phyloP scores from a whole-genome alignment of 208 protist genomes.

The Acanthamoeba sp. region DNA sequence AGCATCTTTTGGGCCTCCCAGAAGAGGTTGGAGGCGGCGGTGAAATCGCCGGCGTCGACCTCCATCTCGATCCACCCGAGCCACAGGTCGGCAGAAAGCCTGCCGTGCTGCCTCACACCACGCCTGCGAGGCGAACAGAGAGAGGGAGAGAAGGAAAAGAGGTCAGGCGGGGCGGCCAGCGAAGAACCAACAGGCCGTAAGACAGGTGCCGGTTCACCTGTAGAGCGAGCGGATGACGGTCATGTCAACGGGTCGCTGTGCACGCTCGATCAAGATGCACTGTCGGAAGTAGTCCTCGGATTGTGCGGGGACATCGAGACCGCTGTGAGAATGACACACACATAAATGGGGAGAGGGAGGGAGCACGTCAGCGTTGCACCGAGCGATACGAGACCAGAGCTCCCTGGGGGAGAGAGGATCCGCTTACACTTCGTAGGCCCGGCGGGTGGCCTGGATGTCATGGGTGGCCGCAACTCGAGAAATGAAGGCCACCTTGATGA shows the following conservation, averaged over 20 bases:
- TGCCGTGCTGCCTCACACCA: background rate
- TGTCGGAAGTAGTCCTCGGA: background rate
- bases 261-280: conserved; percentile 22
- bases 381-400: too few species aligned
- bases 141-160: background rate
- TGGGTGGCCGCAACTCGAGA: background rate
- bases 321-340: background rate
- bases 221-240: conserved; percentile 21
- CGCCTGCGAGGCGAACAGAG: background rate
- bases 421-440: conserved; percentile 24
- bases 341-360: background rate
- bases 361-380: background rate
- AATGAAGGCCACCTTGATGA: conserved; percentile 20
- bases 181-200: background rate
- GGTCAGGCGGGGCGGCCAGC: background rate
- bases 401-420: too few species aligned
- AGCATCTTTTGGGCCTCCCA: conserved; percentile 20
- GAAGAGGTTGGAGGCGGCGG: conserved; percentile 15
- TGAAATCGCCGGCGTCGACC: background rate
- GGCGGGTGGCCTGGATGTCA: conserved; percentile 10
- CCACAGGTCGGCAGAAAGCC: background rate
- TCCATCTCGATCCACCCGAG: conserved; percentile 42
- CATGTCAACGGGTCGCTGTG: background rate
- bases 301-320: background rate
- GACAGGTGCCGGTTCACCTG: background rate